Evolutionary conservation across 345 rosid genomes (phyloP).

Genomic region (Lenwebbia sp.): DNA sequence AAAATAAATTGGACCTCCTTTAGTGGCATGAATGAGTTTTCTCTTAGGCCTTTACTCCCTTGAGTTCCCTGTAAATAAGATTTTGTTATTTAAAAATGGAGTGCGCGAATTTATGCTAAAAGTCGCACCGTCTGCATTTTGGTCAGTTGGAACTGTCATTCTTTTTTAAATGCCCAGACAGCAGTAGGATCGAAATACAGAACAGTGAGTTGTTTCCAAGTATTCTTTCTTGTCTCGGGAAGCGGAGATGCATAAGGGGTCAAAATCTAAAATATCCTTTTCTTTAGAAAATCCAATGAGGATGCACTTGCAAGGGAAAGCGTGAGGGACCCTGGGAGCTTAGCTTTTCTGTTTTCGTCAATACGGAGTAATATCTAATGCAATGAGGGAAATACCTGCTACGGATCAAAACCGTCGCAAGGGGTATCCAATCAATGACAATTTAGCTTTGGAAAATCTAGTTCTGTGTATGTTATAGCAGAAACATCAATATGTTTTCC

Average conservation of each 20-base stretch:
- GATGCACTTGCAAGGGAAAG: not conserved
- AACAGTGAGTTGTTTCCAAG: not conserved
- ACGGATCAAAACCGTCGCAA: not conserved
- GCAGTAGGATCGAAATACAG: not conserved
- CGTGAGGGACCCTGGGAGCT: not conserved
- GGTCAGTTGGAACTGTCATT: not conserved
- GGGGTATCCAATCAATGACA: not conserved
- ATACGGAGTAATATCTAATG: not conserved
- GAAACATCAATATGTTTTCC: not conserved
- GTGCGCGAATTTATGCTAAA: not conserved
- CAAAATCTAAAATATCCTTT: not conserved
- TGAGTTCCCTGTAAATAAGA: not conserved
- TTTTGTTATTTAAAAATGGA: not conserved
- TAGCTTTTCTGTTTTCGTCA: not conserved
- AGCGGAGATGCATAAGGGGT: not conserved
- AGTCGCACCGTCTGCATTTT: not conserved
- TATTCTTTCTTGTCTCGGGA: not conserved
- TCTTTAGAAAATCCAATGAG: not conserved
- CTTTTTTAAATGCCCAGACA: not conserved
- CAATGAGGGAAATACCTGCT: not conserved
- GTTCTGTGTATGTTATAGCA: not conserved
- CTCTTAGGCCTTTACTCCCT: not conserved
- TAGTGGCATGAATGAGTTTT: not conserved
- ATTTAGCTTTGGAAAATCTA: not conserved
- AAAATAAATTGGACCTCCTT: not conserved